These are phyloP conservation scores for Hymenoscyphus scutula DNA, from an alignment of 2,329 filamentous ascomycete genomes.

Conservation along the genomic window DNA sequence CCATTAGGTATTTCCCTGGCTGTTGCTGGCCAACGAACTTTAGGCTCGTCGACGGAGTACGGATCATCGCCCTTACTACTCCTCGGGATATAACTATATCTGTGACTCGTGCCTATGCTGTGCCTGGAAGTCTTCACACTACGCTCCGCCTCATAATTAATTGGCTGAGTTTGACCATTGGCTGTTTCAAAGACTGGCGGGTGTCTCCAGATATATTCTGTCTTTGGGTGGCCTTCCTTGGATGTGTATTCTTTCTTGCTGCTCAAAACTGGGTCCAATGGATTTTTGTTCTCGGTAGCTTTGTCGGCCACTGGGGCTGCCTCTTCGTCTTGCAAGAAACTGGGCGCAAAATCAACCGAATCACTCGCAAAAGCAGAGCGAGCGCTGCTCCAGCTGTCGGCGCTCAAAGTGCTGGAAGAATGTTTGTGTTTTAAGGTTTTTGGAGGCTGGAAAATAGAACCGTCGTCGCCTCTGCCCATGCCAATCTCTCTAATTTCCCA, in stretches of 20 bases:
- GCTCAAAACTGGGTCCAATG: slow-evolving; percentile 24
- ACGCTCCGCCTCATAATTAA: slow-evolving; percentile 10
- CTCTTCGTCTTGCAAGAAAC: not conserved
- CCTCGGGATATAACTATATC: not conserved
- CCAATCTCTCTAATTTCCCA: slow-evolving; percentile 20
- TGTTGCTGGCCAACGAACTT: not conserved
- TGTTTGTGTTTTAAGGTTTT: not conserved
- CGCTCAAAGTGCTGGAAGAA: not conserved
- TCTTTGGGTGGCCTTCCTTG: slow-evolving; percentile 26
- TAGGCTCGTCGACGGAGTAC: not conserved
- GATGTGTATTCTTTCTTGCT: slow-evolving; percentile 29
- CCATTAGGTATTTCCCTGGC: not conserved
- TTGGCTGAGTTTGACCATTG: slow-evolving; percentile 17
- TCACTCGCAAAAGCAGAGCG: not conserved
- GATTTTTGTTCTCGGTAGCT: not conserved
- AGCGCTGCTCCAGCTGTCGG: not conserved
- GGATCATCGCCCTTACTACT: not conserved
- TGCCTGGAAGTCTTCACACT: not conserved
- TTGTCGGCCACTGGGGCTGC: not conserved
- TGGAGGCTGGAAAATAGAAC: not conserved
- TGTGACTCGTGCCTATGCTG: not conserved
- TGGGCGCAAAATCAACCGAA: not conserved
- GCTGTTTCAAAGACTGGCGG: slow-evolving; percentile 27
- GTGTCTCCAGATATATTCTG: slow-evolving; percentile 33
- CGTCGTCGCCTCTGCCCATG: slow-evolving; percentile 9